Evolutionary conservation across 148 eudicot genomes (phyloP), one percentile per base, ranked within the genome.

Genomic region (Limonium bicolor): DNA sequence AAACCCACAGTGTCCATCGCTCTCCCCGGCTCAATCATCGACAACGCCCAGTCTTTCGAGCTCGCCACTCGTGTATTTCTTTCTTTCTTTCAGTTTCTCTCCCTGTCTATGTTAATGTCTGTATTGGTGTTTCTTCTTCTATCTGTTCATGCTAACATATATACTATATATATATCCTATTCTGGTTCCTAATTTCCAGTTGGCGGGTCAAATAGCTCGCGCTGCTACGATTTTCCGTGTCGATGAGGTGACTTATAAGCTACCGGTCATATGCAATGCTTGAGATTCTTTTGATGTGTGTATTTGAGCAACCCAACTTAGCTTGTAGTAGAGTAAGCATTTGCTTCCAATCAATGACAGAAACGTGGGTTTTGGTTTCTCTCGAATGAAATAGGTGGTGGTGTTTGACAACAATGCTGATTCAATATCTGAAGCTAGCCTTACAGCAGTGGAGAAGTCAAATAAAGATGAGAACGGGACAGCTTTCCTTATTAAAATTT

Each of bases 161-260:
- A 17, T 27, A 22, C 8, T 6, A 40, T 30, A 13, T 36, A 6
- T 37, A 35, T 40, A 27, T 16, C 27, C 22, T 6, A 45, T 40
- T 46, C 15, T 21, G 23, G 17, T 45, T 13, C 24, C 22, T 34
- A 29, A 13, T 27, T 61, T 32, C 38, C 77, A 90, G 97, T 73
- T 90, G 56, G 95, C 95, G 1, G 87, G 99, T 22, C 99, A 90
- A 65, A 76, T 90, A 75, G 95, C 99, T n/a, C 77, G 99, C 11
- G 99, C 99, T 1, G 82, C 85, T 5, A 80, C 99, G 46, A 90
- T 90, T 63, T 90, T 74, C 64, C 93, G 85, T 40, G 49, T 84
- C 25, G 79, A 84, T 16, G 99, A 90, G 99, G 99, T 90, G 4
- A 24, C 9, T 2, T 17, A 12, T 27, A 21, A 21, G 13, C n/a